Percentiles rank a stretch among this genome's conserved stretches.
Conservation (phyloP, 768 basidiomycete species). For the Tulasnella sp. region DNA sequence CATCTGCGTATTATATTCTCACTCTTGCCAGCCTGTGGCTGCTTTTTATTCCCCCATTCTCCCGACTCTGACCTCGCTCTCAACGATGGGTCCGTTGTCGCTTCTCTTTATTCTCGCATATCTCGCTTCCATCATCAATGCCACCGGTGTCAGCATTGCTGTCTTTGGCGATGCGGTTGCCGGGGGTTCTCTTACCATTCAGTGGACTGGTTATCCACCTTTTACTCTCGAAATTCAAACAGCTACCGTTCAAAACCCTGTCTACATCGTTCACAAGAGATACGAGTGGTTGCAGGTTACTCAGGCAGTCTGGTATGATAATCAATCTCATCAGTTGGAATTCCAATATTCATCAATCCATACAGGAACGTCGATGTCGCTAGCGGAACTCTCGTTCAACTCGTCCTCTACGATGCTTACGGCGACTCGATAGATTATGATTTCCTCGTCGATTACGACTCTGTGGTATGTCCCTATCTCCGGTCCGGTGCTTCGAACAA, state of each 20-base stretch:
- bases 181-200: neutral
- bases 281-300: neutral
- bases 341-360: neutral
- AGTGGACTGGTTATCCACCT: neutral
- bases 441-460: neutral
- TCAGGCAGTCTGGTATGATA: neutral
- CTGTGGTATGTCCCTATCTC: neutral
- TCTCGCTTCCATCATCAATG: too few species aligned
- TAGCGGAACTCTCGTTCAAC: neutral
- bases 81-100: too few species aligned
- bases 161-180: neutral
- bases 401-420: neutral
- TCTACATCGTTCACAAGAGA: neutral
- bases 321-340: neutral
- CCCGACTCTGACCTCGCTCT: too few species aligned
- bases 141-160: neutral
- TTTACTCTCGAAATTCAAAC: neutral
- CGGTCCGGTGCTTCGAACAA: neutral
- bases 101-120: too few species aligned
- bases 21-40: too few species aligned
- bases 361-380: slow-evolving; percentile 1
- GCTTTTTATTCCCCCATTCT: too few species aligned
- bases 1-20: too few species aligned
- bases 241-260: neutral
- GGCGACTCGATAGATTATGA: neutral